Evolutionary conservation across 192 early-diverging fungal species (phyloP).

Genomic region (Gaertneriomyces semiglobifer): DNA sequence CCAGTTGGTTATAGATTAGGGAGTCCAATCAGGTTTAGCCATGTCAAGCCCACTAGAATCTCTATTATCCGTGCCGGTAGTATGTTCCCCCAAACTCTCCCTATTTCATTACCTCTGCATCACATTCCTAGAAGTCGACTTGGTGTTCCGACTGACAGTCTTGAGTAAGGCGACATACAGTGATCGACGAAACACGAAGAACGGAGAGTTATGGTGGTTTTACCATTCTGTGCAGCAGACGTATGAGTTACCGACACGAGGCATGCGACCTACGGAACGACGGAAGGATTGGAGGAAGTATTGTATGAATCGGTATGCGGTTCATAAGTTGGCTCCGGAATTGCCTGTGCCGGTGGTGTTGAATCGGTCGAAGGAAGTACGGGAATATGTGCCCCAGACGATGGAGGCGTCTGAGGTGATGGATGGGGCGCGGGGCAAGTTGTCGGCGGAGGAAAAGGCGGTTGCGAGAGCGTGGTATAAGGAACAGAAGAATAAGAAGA

Average conservation of each 20-base stretch:
- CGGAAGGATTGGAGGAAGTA: background rate
- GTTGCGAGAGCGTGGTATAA: constrained; percentile 17
- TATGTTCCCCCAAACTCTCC: too few relatives aligned
- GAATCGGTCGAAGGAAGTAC: background rate
- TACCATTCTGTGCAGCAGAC: background rate
- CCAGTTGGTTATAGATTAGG: too few relatives aligned
- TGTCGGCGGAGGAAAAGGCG: constrained; percentile 13
- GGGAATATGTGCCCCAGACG: background rate
- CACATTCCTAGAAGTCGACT: too few relatives aligned
- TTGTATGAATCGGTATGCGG: background rate
- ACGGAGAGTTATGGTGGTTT: constrained; percentile 15
- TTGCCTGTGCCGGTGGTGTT: background rate
- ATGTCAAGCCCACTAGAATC: too few relatives aligned
- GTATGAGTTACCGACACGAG: background rate
- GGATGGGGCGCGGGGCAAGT: background rate
- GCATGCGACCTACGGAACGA: constrained; percentile 7
- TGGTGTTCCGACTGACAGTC: too few relatives aligned
- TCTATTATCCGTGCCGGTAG: too few relatives aligned
- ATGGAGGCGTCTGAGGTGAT: constrained; percentile 11
- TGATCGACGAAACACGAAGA: background rate
- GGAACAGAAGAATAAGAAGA: constrained; percentile 14
- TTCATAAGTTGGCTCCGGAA: background rate
- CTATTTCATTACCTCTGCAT: too few relatives aligned
- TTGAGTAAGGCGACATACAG: background rate
- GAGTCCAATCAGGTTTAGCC: too few relatives aligned